Evolutionary conservation across 768 basidiomycete genomes (phyloP).

Genomic region (Pulveroboletus sp.): DNA sequence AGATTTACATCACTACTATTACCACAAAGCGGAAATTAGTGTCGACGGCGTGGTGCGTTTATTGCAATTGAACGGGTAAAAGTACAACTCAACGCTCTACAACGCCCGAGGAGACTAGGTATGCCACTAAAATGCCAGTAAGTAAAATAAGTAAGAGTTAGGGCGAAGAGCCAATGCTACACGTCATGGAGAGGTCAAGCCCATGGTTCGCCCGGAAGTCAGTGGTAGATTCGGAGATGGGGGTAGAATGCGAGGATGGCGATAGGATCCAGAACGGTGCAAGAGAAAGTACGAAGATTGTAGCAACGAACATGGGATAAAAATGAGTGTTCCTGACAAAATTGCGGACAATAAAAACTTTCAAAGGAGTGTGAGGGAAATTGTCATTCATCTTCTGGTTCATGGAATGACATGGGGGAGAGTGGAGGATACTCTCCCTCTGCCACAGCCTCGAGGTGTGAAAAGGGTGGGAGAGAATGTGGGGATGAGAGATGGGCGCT

Average conservation of each 20-base stretch:
- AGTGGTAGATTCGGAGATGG: conserved; percentile 6
- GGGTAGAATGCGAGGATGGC: conserved; percentile 17
- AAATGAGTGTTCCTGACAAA: conserved; percentile 25
- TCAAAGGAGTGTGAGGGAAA: conserved; percentile 17
- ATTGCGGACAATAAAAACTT: conserved; percentile 20
- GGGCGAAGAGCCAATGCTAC: conserved; percentile 20
- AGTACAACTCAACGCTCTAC: conserved; percentile 34
- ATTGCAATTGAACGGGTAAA: conserved; percentile 29
- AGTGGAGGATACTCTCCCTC: conserved; percentile 70
- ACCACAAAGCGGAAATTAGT: conserved; percentile 6
- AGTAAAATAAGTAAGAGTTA: conserved; percentile 29
- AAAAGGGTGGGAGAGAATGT: conserved; percentile 68
- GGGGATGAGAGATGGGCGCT: conserved; percentile 37
- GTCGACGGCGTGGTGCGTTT: conserved; percentile 16
- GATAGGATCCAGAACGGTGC: conserved; percentile 27
- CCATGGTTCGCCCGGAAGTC: conserved; percentile 17
- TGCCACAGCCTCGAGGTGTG: conserved; percentile 79
- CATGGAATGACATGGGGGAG: conserved; percentile 69
- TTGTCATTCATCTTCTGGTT: conserved; percentile 43
- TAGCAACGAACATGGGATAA: conserved; percentile 29
- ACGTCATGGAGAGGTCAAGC: conserved; percentile 7
- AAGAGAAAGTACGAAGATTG: conserved; percentile 24
- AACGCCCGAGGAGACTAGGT: conserved; percentile 26
- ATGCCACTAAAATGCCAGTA: conserved; percentile 32
- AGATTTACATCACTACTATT: conserved; percentile 12